Conservation (phyloP, 176 grass and related monocot genomes). For the Avena insularis region DNA sequence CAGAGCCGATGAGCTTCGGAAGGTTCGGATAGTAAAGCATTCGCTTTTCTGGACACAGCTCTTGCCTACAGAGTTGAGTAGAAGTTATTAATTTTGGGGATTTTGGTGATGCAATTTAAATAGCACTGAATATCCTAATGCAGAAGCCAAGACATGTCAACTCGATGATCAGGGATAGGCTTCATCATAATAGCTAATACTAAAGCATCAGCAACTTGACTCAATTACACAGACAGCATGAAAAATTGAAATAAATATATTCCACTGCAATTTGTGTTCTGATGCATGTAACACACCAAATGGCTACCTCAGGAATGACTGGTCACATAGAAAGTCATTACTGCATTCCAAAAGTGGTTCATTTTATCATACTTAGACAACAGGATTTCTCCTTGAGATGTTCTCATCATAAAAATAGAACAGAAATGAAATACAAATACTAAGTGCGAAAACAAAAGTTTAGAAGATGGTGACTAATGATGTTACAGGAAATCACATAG, state of each 20-base stretch:
- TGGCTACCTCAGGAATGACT: background rate
- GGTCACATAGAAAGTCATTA: background rate
- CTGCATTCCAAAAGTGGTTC: background rate
- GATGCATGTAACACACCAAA: background rate
- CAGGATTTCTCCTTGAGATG: background rate
- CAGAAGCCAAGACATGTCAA: background rate
- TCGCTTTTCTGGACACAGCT: slow-evolving; percentile 96
- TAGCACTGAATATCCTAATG: background rate
- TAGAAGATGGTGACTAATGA: background rate
- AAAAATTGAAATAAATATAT: background rate
- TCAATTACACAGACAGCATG: background rate
- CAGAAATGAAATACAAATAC: background rate
- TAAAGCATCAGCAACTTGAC: background rate
- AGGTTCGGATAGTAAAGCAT: slow-evolving; percentile 97
- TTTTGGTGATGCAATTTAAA: slow-evolving; percentile 25
- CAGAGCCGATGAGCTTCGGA: slow-evolving; percentile 89
- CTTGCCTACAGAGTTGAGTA: slow-evolving; percentile 67
- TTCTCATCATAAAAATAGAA: slow-evolving; percentile 18
- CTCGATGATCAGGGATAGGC: background rate
- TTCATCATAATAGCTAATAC: background rate
- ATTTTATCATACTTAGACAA: background rate
- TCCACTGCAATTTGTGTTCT: slow-evolving; percentile 24
- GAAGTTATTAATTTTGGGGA: background rate
- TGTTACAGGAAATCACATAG: background rate
- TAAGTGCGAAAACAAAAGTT: slow-evolving; percentile 29